Percentiles rank a stretch among this genome's conserved stretches.
Conservation (phyloP, 1,284 basidiomycete genomes). For the Pseudomicrostroma phylloplanum region DNA sequence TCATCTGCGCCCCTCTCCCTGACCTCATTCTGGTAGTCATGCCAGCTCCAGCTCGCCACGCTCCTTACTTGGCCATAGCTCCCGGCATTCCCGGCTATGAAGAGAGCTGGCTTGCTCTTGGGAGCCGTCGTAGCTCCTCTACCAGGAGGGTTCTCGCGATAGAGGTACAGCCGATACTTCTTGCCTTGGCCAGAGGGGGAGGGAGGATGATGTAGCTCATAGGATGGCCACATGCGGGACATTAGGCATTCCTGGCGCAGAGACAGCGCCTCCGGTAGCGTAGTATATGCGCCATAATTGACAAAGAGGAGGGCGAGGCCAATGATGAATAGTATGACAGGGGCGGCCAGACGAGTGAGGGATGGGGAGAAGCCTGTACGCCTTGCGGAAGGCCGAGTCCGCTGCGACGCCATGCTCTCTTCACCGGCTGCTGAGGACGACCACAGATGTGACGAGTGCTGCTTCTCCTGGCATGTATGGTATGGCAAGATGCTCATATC, state of each 20-base stretch:
- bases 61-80: slow-evolving; percentile 89
- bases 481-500: no score
- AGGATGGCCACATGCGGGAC: slow-evolving; percentile 94
- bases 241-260: slow-evolving; percentile 67
- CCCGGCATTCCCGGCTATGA: slow-evolving; percentile 95
- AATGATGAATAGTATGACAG: slow-evolving; percentile 10
- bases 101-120: slow-evolving; percentile 66
- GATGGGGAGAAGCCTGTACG: not conserved
- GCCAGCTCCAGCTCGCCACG: slow-evolving; percentile 78
- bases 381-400: no score
- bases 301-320: slow-evolving; percentile 14
- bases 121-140: slow-evolving; percentile 18
- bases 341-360: not conserved
- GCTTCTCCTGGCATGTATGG: no score
- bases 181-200: slow-evolving; percentile 64
- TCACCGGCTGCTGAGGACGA: no score
- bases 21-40: slow-evolving; percentile 62
- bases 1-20: slow-evolving; percentile 13
- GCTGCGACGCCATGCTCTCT: no score
- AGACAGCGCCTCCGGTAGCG: slow-evolving; percentile 25
- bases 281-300: slow-evolving; percentile 24
- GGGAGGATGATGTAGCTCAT: slow-evolving; percentile 60
- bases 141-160: slow-evolving; percentile 65
- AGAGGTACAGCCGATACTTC: slow-evolving; percentile 79
- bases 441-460: no score